Evolutionary conservation across 2,329 filamentous ascomycete species (phyloP).

Genomic region (Sporothrix sp.): DNA sequence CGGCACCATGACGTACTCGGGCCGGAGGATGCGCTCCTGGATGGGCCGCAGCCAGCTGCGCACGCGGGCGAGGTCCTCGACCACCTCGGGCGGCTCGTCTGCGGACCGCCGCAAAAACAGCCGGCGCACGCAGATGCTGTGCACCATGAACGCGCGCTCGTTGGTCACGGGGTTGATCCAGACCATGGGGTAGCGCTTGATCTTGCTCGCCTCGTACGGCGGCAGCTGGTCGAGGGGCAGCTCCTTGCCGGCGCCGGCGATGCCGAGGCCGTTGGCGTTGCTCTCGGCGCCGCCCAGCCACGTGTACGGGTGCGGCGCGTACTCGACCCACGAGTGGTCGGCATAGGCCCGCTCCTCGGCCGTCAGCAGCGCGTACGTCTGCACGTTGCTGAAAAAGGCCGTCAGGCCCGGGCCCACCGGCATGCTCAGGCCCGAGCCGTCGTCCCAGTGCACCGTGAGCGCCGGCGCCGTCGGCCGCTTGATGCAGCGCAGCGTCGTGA

Average conservation of each 20-base stretch:
- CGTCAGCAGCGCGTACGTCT: slow-evolving; percentile 32
- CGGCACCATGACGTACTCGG: slow-evolving; percentile 33
- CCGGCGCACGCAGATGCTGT: slow-evolving; percentile 30
- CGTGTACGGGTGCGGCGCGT: slow-evolving; percentile 34
- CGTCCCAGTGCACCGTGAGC: slow-evolving; percentile 23
- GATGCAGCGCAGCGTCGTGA: slow-evolving; percentile 27
- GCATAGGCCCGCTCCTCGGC: slow-evolving; percentile 31
- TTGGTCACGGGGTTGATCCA: slow-evolving; percentile 35
- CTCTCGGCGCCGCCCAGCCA: slow-evolving; percentile 34
- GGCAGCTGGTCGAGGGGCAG: slow-evolving; percentile 29
- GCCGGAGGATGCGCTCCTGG: slow-evolving; percentile 31
- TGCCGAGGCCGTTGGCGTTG: slow-evolving; percentile 31
- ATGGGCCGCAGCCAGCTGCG: slow-evolving; percentile 27
- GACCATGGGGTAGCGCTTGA: slow-evolving; percentile 37
- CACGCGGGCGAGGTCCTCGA: slow-evolving; percentile 31
- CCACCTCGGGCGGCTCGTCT: slow-evolving; percentile 25
- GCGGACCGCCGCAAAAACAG: slow-evolving; percentile 29
- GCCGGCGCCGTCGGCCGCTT: slow-evolving; percentile 29
- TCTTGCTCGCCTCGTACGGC: slow-evolving; percentile 22
- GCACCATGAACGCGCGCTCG: slow-evolving; percentile 35
- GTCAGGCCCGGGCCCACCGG: slow-evolving; percentile 33
- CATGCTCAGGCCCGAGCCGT: slow-evolving; percentile 30
- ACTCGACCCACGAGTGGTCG: slow-evolving; percentile 37
- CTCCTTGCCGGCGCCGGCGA: slow-evolving; percentile 28
- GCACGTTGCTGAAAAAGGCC: slow-evolving; percentile 34